A percentile compares a stretch with the other conserved stretches of the same genome.
These are phyloP conservation scores for Myochromella boudieri DNA, from an alignment of 768 basidiomycete species.

Conservation along the genomic window DNA sequence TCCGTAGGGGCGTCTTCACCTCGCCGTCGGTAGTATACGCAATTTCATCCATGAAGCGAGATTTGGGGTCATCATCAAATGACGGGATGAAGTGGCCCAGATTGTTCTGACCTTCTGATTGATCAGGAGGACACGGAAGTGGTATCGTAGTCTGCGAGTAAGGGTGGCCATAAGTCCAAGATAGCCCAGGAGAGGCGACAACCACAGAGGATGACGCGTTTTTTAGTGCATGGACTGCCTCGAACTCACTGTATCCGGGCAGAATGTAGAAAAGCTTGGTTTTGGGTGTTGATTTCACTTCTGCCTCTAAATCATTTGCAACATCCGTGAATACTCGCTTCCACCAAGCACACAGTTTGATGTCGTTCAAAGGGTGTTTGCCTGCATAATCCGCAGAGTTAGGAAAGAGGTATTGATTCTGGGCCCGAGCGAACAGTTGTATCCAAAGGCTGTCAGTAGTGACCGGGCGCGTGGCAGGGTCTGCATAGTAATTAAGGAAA, in stretches of 20 bases:
- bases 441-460: slow-evolving; percentile 64
- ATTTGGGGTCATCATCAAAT: slow-evolving; percentile 97
- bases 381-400: slow-evolving; percentile 70
- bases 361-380: slow-evolving; percentile 77
- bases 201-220: slow-evolving; percentile 24
- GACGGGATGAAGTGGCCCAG: slow-evolving; percentile 81
- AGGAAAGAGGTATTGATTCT: slow-evolving; percentile 92
- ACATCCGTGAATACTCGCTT: slow-evolving; percentile 67
- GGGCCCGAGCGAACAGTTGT: slow-evolving; percentile 88
- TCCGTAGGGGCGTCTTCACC: slow-evolving; percentile 59
- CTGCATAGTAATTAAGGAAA: slow-evolving; percentile 63
- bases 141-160: slow-evolving; percentile 57
- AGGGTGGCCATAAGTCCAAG: slow-evolving; percentile 82
- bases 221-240: slow-evolving; percentile 62
- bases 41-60: slow-evolving; percentile 90
- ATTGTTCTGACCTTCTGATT: slow-evolving; percentile 32
- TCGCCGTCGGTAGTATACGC: slow-evolving; percentile 67
- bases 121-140: slow-evolving; percentile 39
- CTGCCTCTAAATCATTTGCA: slow-evolving; percentile 37
- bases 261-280: slow-evolving; percentile 59
- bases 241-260: slow-evolving; percentile 66
- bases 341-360: slow-evolving; percentile 92
- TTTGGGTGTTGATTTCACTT: slow-evolving; percentile 25
- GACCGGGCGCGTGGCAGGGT: slow-evolving; percentile 62
- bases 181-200: slow-evolving; percentile 3